Percentiles rank a stretch among this genome's conserved stretches.
Conservation (phyloP, 1,284 basidiomycete genomes). For the Peniophora sp. region DNA sequence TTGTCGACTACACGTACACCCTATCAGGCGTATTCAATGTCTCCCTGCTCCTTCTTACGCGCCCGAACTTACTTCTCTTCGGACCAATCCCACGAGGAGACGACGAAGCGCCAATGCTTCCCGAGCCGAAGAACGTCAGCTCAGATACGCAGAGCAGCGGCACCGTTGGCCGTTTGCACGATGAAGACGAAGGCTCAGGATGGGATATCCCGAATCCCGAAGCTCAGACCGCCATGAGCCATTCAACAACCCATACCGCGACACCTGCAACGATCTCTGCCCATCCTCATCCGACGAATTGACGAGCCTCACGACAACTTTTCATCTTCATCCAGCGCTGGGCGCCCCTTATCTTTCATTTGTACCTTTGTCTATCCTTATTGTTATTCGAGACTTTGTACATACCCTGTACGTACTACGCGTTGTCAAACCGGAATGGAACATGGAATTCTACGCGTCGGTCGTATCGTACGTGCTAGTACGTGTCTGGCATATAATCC, state of each 20-base stretch:
- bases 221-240: neutral
- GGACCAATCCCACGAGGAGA: neutral
- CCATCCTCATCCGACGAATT: neutral
- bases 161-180: neutral
- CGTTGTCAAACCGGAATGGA: no score
- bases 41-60: slow-evolving; percentile 34
- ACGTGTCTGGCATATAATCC: slow-evolving; percentile 27
- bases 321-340: neutral
- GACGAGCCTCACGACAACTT: neutral
- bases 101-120: neutral
- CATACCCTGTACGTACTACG: no score
- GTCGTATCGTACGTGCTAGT: no score
- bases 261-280: no score
- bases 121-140: neutral
- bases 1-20: slow-evolving; percentile 34
- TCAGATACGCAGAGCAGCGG: neutral
- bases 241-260: neutral
- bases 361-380: neutral
- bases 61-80: slow-evolving; percentile 22
- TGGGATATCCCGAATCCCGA: neutral
- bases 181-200: neutral
- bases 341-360: neutral
- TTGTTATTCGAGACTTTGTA: neutral
- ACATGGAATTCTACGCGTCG: no score
- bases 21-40: slow-evolving; percentile 43